Evolutionary conservation across 2,329 filamentous ascomycete genomes (phyloP).

Genomic region (Pseudogymnoascus sp.): DNA sequence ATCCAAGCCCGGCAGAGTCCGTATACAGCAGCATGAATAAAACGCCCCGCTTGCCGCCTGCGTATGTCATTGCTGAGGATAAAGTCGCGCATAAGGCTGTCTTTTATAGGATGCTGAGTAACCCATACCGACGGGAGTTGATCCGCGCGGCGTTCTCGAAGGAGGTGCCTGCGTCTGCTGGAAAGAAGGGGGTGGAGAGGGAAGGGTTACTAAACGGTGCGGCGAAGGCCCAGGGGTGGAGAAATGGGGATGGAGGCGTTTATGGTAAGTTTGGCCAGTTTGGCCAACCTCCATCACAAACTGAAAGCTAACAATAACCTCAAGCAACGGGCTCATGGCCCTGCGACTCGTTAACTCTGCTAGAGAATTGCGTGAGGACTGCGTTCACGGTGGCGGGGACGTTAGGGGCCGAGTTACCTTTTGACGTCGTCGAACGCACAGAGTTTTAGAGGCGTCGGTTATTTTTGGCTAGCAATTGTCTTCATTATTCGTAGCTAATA

Average conservation of each 20-base stretch:
- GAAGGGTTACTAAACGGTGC: neutral
- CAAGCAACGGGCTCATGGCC: neutral
- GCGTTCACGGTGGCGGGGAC: neutral
- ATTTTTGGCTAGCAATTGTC: neutral
- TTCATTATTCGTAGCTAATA: neutral
- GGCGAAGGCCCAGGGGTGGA: neutral
- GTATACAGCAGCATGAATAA: neutral
- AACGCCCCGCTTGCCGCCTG: neutral
- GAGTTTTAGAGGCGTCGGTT: neutral
- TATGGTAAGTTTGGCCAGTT: no score
- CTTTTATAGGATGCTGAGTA: neutral
- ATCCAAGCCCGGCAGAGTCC: neutral
- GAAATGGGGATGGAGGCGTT: neutral
- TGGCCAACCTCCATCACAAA: no score
- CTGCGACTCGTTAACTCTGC: neutral
- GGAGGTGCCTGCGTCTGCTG: neutral
- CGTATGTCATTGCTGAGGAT: neutral
- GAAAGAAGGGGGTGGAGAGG: neutral
- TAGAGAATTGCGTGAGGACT: neutral
- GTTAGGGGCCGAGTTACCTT: neutral
- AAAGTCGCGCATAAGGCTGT: neutral
- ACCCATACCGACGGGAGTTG: neutral
- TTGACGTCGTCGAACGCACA: neutral
- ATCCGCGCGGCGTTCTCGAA: neutral
- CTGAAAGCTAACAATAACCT: no score